Percentiles rank a stretch among this genome's conserved stretches.
Conservation (phyloP, 768 basidiomycete species). For the Mycena leptocephala region DNA sequence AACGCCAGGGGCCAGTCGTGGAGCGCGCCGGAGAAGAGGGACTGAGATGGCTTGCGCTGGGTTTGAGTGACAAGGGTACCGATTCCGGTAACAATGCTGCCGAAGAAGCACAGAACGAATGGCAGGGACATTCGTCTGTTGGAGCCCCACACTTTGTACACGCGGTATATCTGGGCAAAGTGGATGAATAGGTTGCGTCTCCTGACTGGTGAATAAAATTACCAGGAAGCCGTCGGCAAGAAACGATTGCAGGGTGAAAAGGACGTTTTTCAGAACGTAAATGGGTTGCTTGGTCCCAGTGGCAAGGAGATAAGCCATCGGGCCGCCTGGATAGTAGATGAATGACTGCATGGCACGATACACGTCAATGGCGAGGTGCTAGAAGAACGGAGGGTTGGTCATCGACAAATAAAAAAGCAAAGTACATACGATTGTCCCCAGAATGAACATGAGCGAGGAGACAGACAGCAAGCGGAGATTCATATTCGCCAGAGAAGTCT, state of each 20-base stretch:
- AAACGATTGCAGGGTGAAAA: constrained; percentile 28
- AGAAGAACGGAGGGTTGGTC: background rate
- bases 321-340: background rate
- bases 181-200: background rate
- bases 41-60: background rate
- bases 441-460: constrained; percentile 7
- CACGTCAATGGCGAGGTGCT: constrained; percentile 20
- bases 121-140: background rate
- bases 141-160: constrained; percentile 10
- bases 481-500: background rate
- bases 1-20: constrained; percentile 4
- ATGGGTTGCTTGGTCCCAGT: constrained; percentile 1
- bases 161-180: background rate
- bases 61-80: background rate
- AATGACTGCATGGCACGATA: constrained; percentile 10
- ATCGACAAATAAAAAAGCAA: too few species aligned
- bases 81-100: constrained; percentile 1
- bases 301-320: constrained; percentile 3
- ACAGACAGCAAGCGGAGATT: constrained; percentile 7
- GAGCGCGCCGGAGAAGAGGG: background rate
- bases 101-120: constrained; percentile 1
- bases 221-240: constrained; percentile 37
- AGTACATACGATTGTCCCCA: background rate
- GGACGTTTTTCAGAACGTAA: constrained; percentile 26
- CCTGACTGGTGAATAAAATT: background rate